These are phyloP conservation scores for Coemansia sp. DNA, from an alignment of 192 early-diverging fungal species.

Conservation along the genomic window DNA sequence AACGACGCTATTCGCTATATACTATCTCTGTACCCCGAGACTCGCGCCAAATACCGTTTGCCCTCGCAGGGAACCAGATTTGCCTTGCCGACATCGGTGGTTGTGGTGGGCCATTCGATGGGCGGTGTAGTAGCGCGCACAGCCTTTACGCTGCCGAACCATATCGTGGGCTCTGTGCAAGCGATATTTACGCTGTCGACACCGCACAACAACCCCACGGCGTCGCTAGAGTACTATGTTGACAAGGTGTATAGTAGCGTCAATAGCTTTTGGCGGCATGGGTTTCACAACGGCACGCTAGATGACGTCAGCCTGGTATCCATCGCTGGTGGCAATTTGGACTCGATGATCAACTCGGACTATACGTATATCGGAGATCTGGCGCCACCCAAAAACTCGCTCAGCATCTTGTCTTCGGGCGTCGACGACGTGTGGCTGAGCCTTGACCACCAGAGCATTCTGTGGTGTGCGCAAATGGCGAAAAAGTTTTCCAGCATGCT, in stretches of 20 bases:
- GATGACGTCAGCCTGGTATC: slow-evolving; percentile 74
- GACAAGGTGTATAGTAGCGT: slow-evolving; percentile 64
- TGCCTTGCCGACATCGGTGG: slow-evolving; percentile 66
- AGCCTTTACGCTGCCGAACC: slow-evolving; percentile 69
- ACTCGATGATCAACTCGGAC: slow-evolving; percentile 82
- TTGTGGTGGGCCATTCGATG: slow-evolving; percentile 94
- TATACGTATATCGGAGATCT: slow-evolving; percentile 66
- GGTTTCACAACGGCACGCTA: slow-evolving; percentile 46
- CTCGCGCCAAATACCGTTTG: slow-evolving; percentile 25
- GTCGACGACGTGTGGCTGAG: slow-evolving; percentile 88
- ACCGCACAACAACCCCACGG: slow-evolving; percentile 81
- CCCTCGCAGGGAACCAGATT: slow-evolving; percentile 26
- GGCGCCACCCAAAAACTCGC: slow-evolving; percentile 64
- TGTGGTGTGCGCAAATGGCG: slow-evolving; percentile 92
- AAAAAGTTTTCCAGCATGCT: slow-evolving; percentile 61
- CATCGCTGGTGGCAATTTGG: slow-evolving; percentile 86
- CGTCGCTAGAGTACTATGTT: slow-evolving; percentile 63
- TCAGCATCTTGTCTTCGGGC: slow-evolving; percentile 74
- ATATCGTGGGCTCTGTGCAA: slow-evolving; percentile 66
- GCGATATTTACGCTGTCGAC: slow-evolving; percentile 88
- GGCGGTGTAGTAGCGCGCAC: slow-evolving; percentile 92
- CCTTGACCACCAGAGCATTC: slow-evolving; percentile 79
- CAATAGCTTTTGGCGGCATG: slow-evolving; percentile 68
- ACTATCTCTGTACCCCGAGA: slow-evolving; percentile 64
- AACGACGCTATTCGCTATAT: slow-evolving; percentile 80